These are phyloP conservation scores for Candida germanica DNA, from an alignment of 805 yeast species.

Conservation along the genomic window DNA sequence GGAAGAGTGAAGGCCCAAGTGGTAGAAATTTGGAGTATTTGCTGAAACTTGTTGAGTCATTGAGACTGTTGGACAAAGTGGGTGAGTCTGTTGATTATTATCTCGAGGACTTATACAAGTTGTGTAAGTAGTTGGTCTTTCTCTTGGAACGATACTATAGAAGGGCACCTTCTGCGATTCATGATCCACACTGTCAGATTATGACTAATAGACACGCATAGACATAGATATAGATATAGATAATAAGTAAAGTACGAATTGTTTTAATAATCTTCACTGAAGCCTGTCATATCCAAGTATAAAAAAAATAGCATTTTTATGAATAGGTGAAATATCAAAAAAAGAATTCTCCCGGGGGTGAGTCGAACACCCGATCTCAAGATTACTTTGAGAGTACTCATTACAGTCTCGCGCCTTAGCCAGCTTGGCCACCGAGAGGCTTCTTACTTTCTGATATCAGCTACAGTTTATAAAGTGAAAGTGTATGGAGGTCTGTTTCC, in stretches of 20 bases:
- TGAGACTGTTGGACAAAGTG: conserved; percentile 21
- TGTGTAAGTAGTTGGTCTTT: conserved; percentile 2
- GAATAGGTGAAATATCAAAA: conserved; percentile 1
- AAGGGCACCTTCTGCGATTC: no score
- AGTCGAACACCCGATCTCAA: conserved; percentile 46
- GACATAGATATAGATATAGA: no score
- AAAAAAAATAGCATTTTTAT: no score
- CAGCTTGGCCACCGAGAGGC: conserved; percentile 43
- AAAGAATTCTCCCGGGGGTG: conserved; percentile 40
- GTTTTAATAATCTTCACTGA: background rate
- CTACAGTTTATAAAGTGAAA: no score
- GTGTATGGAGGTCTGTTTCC: no score
- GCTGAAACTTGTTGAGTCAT: conserved; percentile 48
- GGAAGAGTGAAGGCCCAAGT: conserved; percentile 66
- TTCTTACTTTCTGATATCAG: no score
- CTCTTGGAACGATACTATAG: no score
- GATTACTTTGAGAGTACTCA: conserved; percentile 30
- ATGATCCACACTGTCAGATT: no score
- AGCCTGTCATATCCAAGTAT: background rate
- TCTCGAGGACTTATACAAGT: conserved; percentile 29
- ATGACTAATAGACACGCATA: no score
- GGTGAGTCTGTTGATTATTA: conserved; percentile 27
- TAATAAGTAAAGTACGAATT: no score
- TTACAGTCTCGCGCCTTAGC: conserved; percentile 46
- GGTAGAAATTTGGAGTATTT: conserved; percentile 79